A percentile compares a stretch with the other conserved stretches of the same genome.
phyloP scores from a whole-genome alignment of 2,329 filamentous ascomycete genomes.

The Acarospora socialis region DNA sequence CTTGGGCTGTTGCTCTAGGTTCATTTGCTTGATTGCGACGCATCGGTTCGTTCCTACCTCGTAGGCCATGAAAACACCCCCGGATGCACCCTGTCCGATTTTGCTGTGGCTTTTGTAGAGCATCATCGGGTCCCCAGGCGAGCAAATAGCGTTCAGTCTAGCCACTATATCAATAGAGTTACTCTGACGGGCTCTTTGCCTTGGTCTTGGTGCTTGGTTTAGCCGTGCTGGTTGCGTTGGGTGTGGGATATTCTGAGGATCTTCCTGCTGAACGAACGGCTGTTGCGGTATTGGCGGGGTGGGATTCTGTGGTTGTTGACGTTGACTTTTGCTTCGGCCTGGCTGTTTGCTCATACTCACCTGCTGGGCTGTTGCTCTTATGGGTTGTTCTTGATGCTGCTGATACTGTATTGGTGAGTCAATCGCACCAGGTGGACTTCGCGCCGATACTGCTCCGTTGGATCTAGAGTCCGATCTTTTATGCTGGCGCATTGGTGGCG shows the following conservation, averaged over 20 bases:
- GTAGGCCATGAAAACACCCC: conserved; percentile 86
- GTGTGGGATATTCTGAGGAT: conserved; percentile 21
- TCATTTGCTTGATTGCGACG: conserved; percentile 99
- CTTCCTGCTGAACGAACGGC: conserved; percentile 18
- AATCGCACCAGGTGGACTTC: conserved; percentile 25
- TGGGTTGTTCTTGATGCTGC: conserved; percentile 72
- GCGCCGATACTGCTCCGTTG: conserved; percentile 42
- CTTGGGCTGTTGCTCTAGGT: conserved; percentile 93
- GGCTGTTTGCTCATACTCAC: conserved; percentile 56
- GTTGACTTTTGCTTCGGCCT: conserved; percentile 60
- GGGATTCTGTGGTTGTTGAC: conserved; percentile 39
- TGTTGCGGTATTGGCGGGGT: conserved; percentile 41
- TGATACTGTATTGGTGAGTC: conserved; percentile 32
- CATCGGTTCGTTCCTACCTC: conserved; percentile 71
- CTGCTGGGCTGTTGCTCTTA: conserved; percentile 66
- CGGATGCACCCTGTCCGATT: conserved; percentile 93
- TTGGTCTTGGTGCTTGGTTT: conserved; percentile 42
- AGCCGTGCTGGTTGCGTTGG: conserved; percentile 30
- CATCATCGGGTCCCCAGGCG: conserved; percentile 72
- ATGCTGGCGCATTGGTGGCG: conserved; percentile 53
- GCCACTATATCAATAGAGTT: conserved; percentile 68
- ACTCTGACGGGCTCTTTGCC: conserved; percentile 66
- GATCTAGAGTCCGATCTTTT: conserved; percentile 54
- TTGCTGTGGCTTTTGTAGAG: conserved; percentile 81
- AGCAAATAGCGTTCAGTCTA: conserved; percentile 78